Base-by-base conservation (phyloP, 2,329 filamentous ascomycete species). In the Xylariaceae sp. region DNA sequence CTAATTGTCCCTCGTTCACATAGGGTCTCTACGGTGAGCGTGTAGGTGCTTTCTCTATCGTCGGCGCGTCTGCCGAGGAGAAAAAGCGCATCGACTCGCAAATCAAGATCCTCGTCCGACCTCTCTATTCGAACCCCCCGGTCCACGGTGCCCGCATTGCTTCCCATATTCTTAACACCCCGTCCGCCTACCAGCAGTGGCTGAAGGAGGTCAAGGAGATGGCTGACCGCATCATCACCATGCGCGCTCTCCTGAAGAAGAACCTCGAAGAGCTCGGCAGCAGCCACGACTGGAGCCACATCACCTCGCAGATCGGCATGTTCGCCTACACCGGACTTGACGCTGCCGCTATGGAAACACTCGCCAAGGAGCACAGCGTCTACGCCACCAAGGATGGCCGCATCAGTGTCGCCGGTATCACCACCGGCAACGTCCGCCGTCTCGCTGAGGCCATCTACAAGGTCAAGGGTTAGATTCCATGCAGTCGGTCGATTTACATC, bases 291-390 rank as follows among this genome's bases (percentile, higher is more conserved):
- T 99, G 94, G 94, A 89, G 87, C 73, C 94, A 99, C 81, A 99
- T 99, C 76, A 97, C 94, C 65, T 91, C 81, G 76, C 90, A 95
- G 83, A 99, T 99, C 68, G 94, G 94, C 77, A 99, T 99, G 94
- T 99, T 99, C 71, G 92, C 94, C 66, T 99, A 95, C 82, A 99
- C 94, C 50, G 94, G 94, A 59, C 79, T 99, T 68, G 92, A 80
- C 66, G 78, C 91, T 53, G 86, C 92, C 76, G 88, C 96, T 78
- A 96, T 97, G 89, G 88, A 92, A 53, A 78, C 78, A 68, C 80
- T 99, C 60, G 89, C 91, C 64, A 91, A 95, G 80, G 89, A 97
- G 79, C 89, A 94, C 81, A 96, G 90, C 58, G 92, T 99, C 67
- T 99, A 99, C 72, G 92, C 91, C 63, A 97, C 94, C 74, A 94